Evolutionary conservation across 352 stramenopile genomes (phyloP), one percentile per base, ranked within the genome.

Genomic region (Phytophthora constricta): DNA sequence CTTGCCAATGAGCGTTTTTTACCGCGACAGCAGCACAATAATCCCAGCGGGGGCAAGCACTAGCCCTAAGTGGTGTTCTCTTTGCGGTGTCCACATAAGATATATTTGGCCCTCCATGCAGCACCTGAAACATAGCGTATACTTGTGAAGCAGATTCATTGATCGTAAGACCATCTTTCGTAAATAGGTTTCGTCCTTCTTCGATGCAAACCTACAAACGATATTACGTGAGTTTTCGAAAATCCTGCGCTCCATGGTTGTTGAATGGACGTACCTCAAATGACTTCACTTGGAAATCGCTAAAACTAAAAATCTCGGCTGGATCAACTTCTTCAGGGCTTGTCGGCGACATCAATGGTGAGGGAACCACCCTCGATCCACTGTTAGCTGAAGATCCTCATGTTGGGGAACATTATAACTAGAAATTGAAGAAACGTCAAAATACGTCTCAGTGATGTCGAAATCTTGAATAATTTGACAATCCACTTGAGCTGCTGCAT

Each of bases 141-240:
- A 47, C 27, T 1, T 22, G 28, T 34, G 19, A 13, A 52, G 14
- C 22, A 39, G 17, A 16, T 41, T 28, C 20, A 43, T 17, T 11
- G 2, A 23, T 52, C 4, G 19, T 37, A 16, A 8, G 7, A 10
- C 11, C 19, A 37, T 37, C 14, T 26, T 19, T 13, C 28, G 10
- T n/a, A n/a, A 33, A 27, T 17, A 70, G 14, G 41, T 65, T 65
- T 1, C 62, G 62, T 1, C 20, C 62, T 64, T 70, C 55, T 53
- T 72, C 45, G 13, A 70, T 48, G 10, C 23, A 37, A 27, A 69
- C 46, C 68, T 76, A 22, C 7, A 47, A 61, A 26, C 19, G 55
- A 42, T 16, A 31, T 60, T 28, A 39, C 5, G 20, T 14, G 19
- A 25, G 11, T 43, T n/a, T 47, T 8, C 31, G 34, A 23, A 37